A percentile compares a stretch with the other conserved stretches of the same genome.
Evolutionary conservation across 805 yeast species (phyloP).

Genomic region (Teunomyces kruisii): DNA sequence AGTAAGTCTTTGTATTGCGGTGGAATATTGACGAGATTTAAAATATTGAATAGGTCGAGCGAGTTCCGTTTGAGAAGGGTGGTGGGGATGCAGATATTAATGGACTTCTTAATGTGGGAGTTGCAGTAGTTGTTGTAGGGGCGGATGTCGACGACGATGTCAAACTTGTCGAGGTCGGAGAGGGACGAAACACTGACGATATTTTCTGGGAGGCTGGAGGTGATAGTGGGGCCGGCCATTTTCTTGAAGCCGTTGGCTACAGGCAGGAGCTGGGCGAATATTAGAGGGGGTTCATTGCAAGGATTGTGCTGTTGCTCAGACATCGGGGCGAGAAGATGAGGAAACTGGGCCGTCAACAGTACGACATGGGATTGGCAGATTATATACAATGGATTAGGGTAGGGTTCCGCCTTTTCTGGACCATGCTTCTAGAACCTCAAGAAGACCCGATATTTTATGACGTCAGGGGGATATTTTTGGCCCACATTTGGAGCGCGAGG

Average conservation of each 20-base stretch:
- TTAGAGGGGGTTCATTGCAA: neutral
- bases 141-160: slow-evolving; percentile 36
- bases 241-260: neutral
- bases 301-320: neutral
- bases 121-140: slow-evolving; percentile 36
- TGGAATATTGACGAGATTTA: slow-evolving; percentile 30
- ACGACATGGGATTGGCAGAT: neutral
- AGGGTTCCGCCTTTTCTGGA: neutral
- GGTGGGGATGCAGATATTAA: slow-evolving; percentile 45
- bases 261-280: neutral
- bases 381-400: neutral
- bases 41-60: slow-evolving; percentile 30
- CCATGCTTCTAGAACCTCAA: slow-evolving; percentile 1
- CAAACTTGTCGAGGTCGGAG: slow-evolving; percentile 9
- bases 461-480: neutral
- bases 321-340: neutral
- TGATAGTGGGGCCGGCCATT: neutral
- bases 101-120: slow-evolving; percentile 29
- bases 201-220: slow-evolving; percentile 2
- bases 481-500: too few species aligned
- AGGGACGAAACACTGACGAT: slow-evolving; percentile 9
- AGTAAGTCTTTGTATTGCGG: slow-evolving; percentile 18
- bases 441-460: neutral
- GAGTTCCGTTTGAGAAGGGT: slow-evolving; percentile 42
- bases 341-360: neutral